These are phyloP conservation scores for Candida koratica DNA, from an alignment of 805 yeast genomes.

Conservation along the genomic window DNA sequence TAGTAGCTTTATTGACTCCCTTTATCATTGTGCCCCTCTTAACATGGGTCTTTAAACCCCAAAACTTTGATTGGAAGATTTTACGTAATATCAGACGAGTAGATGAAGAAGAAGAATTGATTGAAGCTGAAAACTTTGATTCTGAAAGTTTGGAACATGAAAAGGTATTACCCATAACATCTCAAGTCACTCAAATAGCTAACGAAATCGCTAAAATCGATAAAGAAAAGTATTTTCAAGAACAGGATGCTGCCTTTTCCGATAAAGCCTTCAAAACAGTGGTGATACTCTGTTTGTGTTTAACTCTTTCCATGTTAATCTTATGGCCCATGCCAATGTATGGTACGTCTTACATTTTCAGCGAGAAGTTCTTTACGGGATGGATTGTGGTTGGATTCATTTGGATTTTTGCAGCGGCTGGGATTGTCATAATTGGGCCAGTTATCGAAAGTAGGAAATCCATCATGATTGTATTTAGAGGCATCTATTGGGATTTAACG, in stretches of 20 bases:
- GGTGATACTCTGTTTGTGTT: constrained; percentile 52
- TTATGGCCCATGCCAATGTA: constrained; percentile 96
- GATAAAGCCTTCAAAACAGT: constrained; percentile 59
- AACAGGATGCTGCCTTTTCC: constrained; percentile 52
- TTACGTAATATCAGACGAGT: constrained; percentile 61
- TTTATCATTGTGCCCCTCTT: constrained; percentile 60
- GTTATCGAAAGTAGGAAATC: constrained; percentile 70
- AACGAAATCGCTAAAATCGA: constrained; percentile 29
- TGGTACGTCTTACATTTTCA: constrained; percentile 72
- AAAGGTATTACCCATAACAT: constrained; percentile 27
- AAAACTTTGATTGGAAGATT: constrained; percentile 68
- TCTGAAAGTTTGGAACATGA: constrained; percentile 17
- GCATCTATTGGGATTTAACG: constrained; percentile 79
- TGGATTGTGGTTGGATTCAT: constrained; percentile 81
- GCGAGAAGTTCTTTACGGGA: constrained; percentile 76
- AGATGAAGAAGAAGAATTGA: constrained; percentile 64
- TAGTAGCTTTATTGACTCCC: constrained; percentile 77
- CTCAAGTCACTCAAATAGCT: constrained; percentile 39
- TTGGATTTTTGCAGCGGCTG: constrained; percentile 71
- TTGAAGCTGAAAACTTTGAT: constrained; percentile 31
- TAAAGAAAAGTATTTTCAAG: constrained; percentile 20
- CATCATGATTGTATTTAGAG: constrained; percentile 61
- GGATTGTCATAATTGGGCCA: constrained; percentile 65
- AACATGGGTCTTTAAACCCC: constrained; percentile 61
- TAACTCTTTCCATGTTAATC: constrained; percentile 62